Evolutionary conservation across 164 flowering plant genomes (phyloP).

Genomic region (Vitis rupestris): DNA sequence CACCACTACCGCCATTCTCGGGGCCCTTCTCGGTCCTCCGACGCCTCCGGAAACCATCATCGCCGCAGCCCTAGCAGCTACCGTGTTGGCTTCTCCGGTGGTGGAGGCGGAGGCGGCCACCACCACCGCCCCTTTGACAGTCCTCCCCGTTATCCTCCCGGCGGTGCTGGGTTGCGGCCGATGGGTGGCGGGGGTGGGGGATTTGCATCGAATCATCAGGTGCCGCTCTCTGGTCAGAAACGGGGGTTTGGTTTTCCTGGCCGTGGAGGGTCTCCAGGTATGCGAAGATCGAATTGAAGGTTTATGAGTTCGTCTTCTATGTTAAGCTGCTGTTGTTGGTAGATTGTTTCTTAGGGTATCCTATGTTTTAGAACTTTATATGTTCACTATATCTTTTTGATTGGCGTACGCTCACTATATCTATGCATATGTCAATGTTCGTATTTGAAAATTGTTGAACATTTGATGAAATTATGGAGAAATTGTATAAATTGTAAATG

Average conservation of each 20-base stretch:
- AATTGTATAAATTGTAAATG: no score
- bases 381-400: no score
- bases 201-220: conserved; percentile 20
- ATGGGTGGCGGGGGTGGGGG: conserved; percentile 16
- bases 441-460: no score
- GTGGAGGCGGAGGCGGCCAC: conserved; percentile 7
- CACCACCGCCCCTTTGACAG: conserved; percentile 34
- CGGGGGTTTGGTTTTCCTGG: conserved; percentile 55
- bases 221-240: conserved; percentile 60
- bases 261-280: conserved; percentile 59
- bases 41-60: conserved; percentile 17
- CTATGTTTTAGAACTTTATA: no score
- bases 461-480: no score
- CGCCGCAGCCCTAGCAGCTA: conserved; percentile 36
- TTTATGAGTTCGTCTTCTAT: neutral
- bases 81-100: conserved; percentile 29
- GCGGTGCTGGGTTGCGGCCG: conserved; percentile 19
- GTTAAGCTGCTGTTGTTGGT: no score
- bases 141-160: conserved; percentile 32
- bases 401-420: no score
- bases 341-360: no score
- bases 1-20: conserved; percentile 27
- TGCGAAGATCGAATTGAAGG: neutral
- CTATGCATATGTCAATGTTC: no score
- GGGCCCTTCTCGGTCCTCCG: conserved; percentile 34